phyloP scores from a whole-genome alignment of 139 green algal species.

The Chloropicon primus region DNA sequence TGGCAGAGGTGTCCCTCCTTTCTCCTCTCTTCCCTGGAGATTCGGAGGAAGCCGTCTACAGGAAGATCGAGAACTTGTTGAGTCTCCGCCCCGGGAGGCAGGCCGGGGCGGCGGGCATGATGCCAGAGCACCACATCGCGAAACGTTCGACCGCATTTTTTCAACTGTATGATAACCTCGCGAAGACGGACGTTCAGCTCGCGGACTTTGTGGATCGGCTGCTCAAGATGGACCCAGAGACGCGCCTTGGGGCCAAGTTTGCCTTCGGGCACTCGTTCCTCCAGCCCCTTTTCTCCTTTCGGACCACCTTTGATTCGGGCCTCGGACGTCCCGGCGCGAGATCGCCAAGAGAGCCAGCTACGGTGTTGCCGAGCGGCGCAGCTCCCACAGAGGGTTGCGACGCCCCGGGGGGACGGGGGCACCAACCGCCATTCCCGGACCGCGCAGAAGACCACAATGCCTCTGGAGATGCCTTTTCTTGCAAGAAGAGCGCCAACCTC shows the following conservation, averaged over 20 bases:
- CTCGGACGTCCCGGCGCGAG: background rate
- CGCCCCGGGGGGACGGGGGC: too few relatives aligned
- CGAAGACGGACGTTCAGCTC: background rate
- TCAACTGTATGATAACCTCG: background rate
- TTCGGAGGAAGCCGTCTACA: background rate
- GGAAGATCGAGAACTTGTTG: background rate
- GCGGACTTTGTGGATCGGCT: background rate
- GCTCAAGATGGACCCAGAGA: background rate
- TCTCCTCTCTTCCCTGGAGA: background rate
- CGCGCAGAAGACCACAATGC: too few relatives aligned
- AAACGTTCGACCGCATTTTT: background rate
- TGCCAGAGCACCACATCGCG: background rate
- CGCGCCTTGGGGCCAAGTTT: background rate
- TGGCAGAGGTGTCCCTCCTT: background rate
- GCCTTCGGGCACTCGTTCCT: background rate
- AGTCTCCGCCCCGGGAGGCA: background rate
- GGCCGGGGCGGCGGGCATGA: background rate
- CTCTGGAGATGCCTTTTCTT: too few relatives aligned
- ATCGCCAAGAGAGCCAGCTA: too few relatives aligned
- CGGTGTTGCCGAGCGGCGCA: too few relatives aligned
- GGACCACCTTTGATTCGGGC: background rate
- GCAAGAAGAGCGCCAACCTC: too few relatives aligned
- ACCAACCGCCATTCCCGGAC: too few relatives aligned
- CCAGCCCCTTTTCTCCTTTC: background rate
- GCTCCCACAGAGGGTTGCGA: too few relatives aligned